phyloP scores from a whole-genome alignment of 2,329 filamentous ascomycete species.

The Mollisiaceae sp. region DNA sequence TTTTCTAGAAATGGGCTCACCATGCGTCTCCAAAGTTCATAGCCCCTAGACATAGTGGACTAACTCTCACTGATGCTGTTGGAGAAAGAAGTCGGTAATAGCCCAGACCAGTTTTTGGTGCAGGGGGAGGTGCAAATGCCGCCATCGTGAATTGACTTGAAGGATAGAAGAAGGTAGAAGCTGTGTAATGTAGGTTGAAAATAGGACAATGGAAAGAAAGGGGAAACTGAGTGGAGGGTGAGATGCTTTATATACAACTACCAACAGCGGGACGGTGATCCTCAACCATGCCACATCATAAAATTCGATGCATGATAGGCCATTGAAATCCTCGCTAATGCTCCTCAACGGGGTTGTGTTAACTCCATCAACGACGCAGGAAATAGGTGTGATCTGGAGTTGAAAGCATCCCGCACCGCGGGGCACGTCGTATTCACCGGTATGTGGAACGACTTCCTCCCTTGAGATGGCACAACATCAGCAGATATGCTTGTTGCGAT shows the following conservation, averaged over 20 bases:
- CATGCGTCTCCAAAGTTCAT: slow-evolving; percentile 49
- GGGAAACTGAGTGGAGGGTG: background rate
- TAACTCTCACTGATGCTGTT: slow-evolving; percentile 39
- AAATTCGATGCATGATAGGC: background rate
- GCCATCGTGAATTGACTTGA: slow-evolving; percentile 3
- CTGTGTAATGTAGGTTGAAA: background rate
- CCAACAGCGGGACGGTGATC: background rate
- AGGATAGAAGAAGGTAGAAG: background rate
- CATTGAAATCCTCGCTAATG: background rate
- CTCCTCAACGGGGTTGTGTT: background rate
- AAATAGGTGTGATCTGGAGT: background rate
- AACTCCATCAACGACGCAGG: background rate
- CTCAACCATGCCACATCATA: background rate
- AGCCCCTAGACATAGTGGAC: slow-evolving; percentile 41
- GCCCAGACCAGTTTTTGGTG: slow-evolving; percentile 15
- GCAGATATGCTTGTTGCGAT: background rate
- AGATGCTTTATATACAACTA: background rate
- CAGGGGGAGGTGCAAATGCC: slow-evolving; percentile 15
- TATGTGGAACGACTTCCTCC: background rate
- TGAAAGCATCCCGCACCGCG: background rate
- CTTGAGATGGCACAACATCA: no score
- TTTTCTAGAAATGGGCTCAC: background rate
- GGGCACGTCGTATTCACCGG: no score
- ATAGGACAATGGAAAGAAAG: background rate
- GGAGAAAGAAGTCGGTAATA: slow-evolving; percentile 35